Evolutionary conservation across 208 protist genomes (phyloP), one percentile per base, ranked within the genome.

Genomic region (Vickermania spadyakhi): DNA sequence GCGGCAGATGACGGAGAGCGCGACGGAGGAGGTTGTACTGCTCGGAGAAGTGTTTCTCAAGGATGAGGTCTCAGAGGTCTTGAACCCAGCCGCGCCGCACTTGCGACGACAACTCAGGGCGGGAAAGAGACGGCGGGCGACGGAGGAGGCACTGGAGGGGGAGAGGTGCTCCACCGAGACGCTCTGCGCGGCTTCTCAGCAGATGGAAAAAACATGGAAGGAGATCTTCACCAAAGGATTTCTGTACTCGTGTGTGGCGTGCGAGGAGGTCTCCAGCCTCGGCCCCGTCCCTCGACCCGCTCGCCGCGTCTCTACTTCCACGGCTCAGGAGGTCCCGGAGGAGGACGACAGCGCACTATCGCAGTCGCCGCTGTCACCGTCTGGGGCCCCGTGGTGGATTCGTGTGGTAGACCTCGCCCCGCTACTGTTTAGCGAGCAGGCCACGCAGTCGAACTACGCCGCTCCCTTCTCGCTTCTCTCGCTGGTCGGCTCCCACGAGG

Each of bases 41-140:
- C 73, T 92, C 1, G 85, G 85, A 2, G 80, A 86, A 68, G 66
- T 86, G 28, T 67, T 85, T 23, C 62, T 89, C 29, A 69, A 55
- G 1, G 79, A 89, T 7, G 62, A 63, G 1, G 70, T 52, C 0
- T 67, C 75, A 2, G 64, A 30, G 3, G 55, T 41, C 1, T 64
- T 87, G 13, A 74, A 61, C 56, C 55, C 61, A 28, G 13, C 56
- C 14, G 11, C 36, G 36, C 36, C 36, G 36, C 7, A 7, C 11
- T 18, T n/a, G 36, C 36, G 36, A 7, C 36, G 36, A 7, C n/a
- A n/a, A n/a, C n/a, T n/a, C n/a, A n/a, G n/a, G n/a, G n/a, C n/a
- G n/a, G n/a, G n/a, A n/a, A n/a, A n/a, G n/a, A n/a, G n/a, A n/a
- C 36, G 36, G 11, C 7, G 7, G 11, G 49, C 21, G 21, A 21